Conservation (phyloP, 345 rosid genomes). For the Hibiscus mutabilis region DNA sequence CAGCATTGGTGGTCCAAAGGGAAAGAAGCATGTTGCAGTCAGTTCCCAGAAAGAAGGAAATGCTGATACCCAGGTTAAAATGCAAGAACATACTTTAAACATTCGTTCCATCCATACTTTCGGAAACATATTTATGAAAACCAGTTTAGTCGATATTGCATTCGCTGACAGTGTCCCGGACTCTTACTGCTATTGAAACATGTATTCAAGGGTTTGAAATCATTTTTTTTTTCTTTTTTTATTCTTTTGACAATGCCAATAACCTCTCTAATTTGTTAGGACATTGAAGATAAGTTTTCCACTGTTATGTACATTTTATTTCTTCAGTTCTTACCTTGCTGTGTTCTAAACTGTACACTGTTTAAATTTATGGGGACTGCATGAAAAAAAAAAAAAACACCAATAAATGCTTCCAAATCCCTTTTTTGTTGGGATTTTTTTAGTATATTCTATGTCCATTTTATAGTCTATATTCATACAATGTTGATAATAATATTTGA, state of each 20-base stretch:
- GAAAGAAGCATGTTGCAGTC: conserved; percentile 41
- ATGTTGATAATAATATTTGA: too few relatives aligned
- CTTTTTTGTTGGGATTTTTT: not conserved
- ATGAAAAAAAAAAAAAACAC: not conserved
- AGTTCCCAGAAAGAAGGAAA: conserved; percentile 36
- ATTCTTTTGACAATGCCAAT: conserved; percentile 6
- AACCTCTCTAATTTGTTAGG: not conserved
- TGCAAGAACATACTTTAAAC: conserved; percentile 36
- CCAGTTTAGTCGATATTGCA: not conserved
- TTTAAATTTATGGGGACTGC: not conserved
- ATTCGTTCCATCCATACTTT: conserved; percentile 16
- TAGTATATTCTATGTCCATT: not conserved
- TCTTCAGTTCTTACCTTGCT: too few relatives aligned
- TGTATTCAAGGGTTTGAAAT: not conserved
- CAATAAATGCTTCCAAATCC: not conserved
- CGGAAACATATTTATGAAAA: not conserved
- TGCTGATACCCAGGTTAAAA: conserved; percentile 29
- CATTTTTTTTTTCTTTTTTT: not conserved
- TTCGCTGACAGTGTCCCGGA: conserved; percentile 6
- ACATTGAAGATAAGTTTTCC: too few relatives aligned
- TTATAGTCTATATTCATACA: too few relatives aligned
- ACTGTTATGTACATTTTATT: too few relatives aligned
- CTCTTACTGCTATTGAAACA: not conserved
- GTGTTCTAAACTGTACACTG: too few relatives aligned
- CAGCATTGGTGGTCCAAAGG: conserved; percentile 33